These are phyloP conservation scores for Umbelopsis vinacea DNA, from an alignment of 192 early-diverging fungal species.

Conservation along the genomic window DNA sequence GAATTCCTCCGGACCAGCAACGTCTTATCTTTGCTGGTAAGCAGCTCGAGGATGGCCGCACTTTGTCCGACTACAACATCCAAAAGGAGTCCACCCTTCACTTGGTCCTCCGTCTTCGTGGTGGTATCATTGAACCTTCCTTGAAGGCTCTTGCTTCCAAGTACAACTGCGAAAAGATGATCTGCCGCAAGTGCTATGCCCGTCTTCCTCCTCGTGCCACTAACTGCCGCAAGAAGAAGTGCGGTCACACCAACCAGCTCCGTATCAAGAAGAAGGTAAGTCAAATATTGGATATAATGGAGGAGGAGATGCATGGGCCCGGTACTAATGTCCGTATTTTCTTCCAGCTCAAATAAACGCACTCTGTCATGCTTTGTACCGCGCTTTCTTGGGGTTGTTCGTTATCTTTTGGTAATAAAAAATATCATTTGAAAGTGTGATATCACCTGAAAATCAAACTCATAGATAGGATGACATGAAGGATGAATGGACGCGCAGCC, in stretches of 20 bases:
- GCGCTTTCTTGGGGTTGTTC: slow-evolving; percentile 20
- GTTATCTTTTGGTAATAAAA: slow-evolving; percentile 16
- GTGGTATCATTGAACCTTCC: slow-evolving; percentile 98
- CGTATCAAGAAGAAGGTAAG: slow-evolving; percentile 97
- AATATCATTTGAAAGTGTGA: slow-evolving; percentile 14
- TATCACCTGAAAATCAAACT: neutral
- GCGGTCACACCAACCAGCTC: slow-evolving; percentile 99
- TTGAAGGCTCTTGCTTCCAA: slow-evolving; percentile 98
- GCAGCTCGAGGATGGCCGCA: slow-evolving; percentile 99
- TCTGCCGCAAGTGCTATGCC: slow-evolving; percentile 99
- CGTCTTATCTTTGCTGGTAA: slow-evolving; percentile 99
- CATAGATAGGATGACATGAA: neutral
- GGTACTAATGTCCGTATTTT: neutral
- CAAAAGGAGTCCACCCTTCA: slow-evolving; percentile 99
- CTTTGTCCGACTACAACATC: slow-evolving; percentile 99
- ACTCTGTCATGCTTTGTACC: neutral
- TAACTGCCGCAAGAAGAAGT: slow-evolving; percentile 99
- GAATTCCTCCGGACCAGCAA: slow-evolving; percentile 99
- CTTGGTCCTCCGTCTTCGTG: slow-evolving; percentile 95
- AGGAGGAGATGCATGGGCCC: neutral
- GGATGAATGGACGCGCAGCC: neutral
- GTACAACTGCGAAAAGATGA: slow-evolving; percentile 99
- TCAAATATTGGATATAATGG: neutral
- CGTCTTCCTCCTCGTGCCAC: slow-evolving; percentile 98
- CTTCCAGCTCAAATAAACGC: slow-evolving; percentile 15